These are phyloP conservation scores for Kluyveromyces nonfermentans DNA, from an alignment of 805 yeast genomes.

Conservation along the genomic window DNA sequence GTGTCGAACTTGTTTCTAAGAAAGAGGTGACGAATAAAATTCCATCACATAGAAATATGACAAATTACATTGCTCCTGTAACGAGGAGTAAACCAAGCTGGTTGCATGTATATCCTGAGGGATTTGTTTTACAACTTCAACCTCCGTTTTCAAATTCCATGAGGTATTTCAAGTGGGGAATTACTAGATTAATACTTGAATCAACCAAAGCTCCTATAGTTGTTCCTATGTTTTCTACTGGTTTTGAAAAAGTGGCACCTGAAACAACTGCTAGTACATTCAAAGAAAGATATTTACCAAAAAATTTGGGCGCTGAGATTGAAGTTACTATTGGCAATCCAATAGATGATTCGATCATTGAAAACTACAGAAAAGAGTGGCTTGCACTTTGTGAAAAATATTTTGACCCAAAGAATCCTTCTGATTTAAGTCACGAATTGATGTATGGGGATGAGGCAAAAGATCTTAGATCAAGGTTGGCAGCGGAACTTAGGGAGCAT, in stretches of 20 bases:
- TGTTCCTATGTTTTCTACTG: conserved; percentile 77
- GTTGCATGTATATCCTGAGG: conserved; percentile 95
- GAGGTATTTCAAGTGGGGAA: conserved; percentile 96
- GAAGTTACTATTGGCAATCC: conserved; percentile 65
- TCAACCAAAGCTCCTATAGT: conserved; percentile 75
- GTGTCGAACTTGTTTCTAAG: conserved; percentile 2
- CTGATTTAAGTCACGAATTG: conserved; percentile 52
- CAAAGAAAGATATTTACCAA: conserved; percentile 50
- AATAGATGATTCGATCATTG: conserved; percentile 50
- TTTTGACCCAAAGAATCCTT: conserved; percentile 40
- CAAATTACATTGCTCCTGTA: conserved; percentile 42
- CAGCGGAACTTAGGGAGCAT: conserved; percentile 55
- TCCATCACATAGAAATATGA: conserved; percentile 5
- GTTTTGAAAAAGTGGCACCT: conserved; percentile 81
- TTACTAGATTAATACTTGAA: conserved; percentile 74
- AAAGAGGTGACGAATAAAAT: background rate
- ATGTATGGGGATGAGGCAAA: conserved; percentile 57
- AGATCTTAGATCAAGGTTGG: conserved; percentile 58
- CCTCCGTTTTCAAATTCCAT: conserved; percentile 78
- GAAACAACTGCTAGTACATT: conserved; percentile 51
- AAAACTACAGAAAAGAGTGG: conserved; percentile 64
- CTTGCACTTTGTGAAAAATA: conserved; percentile 45
- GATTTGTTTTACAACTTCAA: conserved; percentile 76
- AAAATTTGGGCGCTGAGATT: conserved; percentile 57
- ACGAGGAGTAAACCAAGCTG: conserved; percentile 62